Conservation (phyloP, 768 basidiomycete genomes). For the Lactarius deliciosus region DNA sequence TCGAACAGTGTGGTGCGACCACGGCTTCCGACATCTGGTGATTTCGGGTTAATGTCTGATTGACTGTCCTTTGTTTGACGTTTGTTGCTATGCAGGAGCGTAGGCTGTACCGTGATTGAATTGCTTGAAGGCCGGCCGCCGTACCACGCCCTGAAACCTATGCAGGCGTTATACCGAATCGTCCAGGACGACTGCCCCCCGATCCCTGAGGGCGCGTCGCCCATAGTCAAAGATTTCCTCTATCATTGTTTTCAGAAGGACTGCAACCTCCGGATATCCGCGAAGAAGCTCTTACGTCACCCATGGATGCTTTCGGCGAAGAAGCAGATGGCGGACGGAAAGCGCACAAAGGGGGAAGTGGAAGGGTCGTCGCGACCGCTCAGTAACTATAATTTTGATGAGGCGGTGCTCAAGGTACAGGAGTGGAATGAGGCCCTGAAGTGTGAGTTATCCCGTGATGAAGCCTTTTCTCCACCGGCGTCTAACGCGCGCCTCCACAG, state of each 20-base stretch:
- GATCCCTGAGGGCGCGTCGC: slow-evolving; percentile 92
- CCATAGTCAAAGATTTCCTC: slow-evolving; percentile 94
- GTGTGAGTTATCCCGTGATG: slow-evolving; percentile 48
- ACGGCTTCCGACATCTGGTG: slow-evolving; percentile 97
- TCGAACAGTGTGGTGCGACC: slow-evolving; percentile 96
- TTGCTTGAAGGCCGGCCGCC: slow-evolving; percentile 90
- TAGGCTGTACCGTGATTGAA: slow-evolving; percentile 98
- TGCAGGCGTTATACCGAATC: slow-evolving; percentile 98
- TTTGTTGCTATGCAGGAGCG: slow-evolving; percentile 50
- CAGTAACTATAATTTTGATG: slow-evolving; percentile 88
- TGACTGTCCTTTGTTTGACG: slow-evolving; percentile 8
- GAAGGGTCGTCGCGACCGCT: slow-evolving; percentile 45
- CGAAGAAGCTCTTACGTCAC: slow-evolving; percentile 87
- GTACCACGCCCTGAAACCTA: slow-evolving; percentile 93
- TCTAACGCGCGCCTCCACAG: slow-evolving; percentile 38
- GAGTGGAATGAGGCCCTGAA: slow-evolving; percentile 99
- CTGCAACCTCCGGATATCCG: slow-evolving; percentile 88
- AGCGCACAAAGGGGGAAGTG: slow-evolving; percentile 40
- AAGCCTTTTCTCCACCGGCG: slow-evolving; percentile 16
- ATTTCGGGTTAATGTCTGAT: slow-evolving; percentile 28
- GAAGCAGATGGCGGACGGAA: slow-evolving; percentile 58
- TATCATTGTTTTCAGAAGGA: slow-evolving; percentile 99
- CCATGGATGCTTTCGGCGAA: slow-evolving; percentile 94
- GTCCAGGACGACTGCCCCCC: slow-evolving; percentile 98
- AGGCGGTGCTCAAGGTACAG: slow-evolving; percentile 92